Evolutionary conservation across 208 protist species (phyloP).

Genomic region (Crithidia thermophila): DNA sequence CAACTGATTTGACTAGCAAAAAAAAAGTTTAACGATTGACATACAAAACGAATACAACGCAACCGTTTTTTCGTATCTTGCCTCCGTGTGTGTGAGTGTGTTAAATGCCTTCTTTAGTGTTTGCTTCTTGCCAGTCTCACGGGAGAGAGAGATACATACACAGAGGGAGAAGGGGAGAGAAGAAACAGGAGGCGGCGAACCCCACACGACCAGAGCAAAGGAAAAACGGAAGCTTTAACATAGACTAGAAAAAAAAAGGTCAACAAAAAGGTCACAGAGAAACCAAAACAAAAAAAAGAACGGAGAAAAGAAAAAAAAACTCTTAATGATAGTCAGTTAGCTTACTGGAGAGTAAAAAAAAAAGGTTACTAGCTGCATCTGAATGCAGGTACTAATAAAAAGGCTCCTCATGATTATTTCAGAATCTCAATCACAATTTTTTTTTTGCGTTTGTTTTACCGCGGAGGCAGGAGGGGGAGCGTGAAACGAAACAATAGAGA

Average conservation of each 20-base stretch:
- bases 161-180: not conserved
- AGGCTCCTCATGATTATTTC: too few relatives aligned
- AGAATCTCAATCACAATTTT: not conserved
- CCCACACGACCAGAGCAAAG: not conserved
- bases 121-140: not conserved
- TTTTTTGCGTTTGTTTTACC: too few relatives aligned
- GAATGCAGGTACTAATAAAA: constrained; percentile 6
- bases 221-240: not conserved
- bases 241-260: not conserved
- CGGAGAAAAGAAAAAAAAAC: not conserved
- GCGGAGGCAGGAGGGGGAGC: too few relatives aligned
- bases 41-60: not conserved
- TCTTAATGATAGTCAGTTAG: too few relatives aligned
- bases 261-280: not conserved
- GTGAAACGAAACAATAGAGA: too few relatives aligned
- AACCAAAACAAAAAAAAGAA: not conserved
- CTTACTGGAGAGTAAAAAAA: not conserved
- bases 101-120: too few relatives aligned
- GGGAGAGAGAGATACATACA: not conserved
- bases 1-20: too few relatives aligned
- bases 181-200: constrained; percentile 3
- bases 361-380: not conserved
- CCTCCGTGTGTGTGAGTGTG: too few relatives aligned
- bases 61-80: not conserved
- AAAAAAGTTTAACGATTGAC: too few relatives aligned